phyloP scores from a whole-genome alignment of 768 basidiomycete species.

The Boletus barrowsii region DNA sequence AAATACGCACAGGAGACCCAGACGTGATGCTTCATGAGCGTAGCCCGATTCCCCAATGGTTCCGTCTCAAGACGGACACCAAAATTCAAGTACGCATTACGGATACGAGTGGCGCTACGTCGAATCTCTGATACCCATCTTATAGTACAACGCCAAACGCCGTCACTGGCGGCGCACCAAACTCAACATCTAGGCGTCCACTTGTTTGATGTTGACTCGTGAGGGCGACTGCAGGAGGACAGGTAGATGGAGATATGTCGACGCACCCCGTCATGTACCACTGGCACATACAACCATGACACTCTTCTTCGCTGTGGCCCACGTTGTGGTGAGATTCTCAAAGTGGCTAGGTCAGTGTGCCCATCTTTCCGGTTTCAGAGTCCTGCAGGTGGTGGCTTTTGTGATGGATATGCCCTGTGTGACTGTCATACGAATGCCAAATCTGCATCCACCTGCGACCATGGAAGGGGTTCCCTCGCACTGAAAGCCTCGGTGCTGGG shows the following conservation, averaged over 20 bases:
- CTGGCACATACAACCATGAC: constrained; percentile 20
- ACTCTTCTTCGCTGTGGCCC: neutral
- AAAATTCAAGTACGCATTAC: constrained; percentile 73
- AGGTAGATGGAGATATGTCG: constrained; percentile 16
- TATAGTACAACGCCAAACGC: constrained; percentile 89
- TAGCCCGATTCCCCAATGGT: constrained; percentile 99
- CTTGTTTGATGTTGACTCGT: neutral
- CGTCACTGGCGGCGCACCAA: constrained; percentile 99
- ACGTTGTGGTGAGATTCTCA: neutral
- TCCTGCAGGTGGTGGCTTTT: neutral
- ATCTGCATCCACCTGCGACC: neutral
- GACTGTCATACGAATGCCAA: neutral
- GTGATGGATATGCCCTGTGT: neutral
- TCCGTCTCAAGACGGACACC: constrained; percentile 93
- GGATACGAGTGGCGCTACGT: neutral
- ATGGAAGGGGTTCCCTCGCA: no score
- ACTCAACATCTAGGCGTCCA: constrained; percentile 77
- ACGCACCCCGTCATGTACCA: constrained; percentile 26
- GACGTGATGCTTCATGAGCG: neutral
- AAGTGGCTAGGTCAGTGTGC: neutral
- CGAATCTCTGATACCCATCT: neutral
- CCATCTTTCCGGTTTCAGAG: neutral
- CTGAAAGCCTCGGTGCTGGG: neutral
- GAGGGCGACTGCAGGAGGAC: constrained; percentile 4
- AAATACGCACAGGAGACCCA: neutral